These are phyloP conservation scores for Yarrowia galli DNA, from an alignment of 1,139 yeast genomes.

Conservation along the genomic window DNA sequence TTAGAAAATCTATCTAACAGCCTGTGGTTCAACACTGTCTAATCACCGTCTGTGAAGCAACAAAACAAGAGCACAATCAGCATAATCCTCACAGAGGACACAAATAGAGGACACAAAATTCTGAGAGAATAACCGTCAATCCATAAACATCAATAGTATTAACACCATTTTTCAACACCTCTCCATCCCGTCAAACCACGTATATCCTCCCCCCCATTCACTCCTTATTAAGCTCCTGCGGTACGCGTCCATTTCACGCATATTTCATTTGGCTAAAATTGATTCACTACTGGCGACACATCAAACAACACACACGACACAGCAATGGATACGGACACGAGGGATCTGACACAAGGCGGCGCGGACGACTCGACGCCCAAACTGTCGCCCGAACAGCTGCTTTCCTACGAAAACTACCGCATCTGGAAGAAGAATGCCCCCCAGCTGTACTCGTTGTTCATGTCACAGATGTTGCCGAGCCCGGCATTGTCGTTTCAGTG, in stretches of 20 bases:
- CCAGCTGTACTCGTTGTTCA: slow-evolving; percentile 33
- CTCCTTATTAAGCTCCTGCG: neutral
- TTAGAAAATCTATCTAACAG: no score
- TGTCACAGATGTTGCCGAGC: slow-evolving; percentile 28
- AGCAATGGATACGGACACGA: slow-evolving; percentile 13
- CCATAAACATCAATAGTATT: neutral
- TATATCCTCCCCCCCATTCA: neutral
- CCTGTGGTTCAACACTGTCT: no score
- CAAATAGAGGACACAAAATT: no score
- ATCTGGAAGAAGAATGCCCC: slow-evolving; percentile 38
- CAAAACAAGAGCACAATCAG: no score
- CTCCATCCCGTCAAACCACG: neutral
- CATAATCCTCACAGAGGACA: no score
- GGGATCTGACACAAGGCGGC: neutral
- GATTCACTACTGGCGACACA: slow-evolving; percentile 1
- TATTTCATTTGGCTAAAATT: slow-evolving; percentile 34
- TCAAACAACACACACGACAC: slow-evolving; percentile 3
- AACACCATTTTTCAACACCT: neutral
- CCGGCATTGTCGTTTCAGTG: slow-evolving; percentile 35
- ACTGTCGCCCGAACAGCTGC: slow-evolving; percentile 22
- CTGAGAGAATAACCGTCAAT: neutral
- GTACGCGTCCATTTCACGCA: slow-evolving; percentile 21
- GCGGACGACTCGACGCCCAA: slow-evolving; percentile 5
- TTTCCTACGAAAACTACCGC: slow-evolving; percentile 24
- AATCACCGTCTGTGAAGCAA: no score